Evolutionary conservation across 1,139 yeast genomes (phyloP).

Genomic region (Wickerhamomyces sp.): DNA sequence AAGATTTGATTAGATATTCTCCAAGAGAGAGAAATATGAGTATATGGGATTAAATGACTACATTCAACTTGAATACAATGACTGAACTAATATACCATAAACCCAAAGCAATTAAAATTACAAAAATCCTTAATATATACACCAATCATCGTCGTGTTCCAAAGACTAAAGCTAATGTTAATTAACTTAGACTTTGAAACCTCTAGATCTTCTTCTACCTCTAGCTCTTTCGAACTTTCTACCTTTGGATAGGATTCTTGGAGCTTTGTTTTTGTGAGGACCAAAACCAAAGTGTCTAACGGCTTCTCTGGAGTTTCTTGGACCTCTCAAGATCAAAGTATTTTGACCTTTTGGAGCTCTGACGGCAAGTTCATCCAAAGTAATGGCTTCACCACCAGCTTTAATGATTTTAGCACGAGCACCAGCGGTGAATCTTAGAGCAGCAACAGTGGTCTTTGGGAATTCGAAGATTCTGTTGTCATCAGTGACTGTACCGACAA

Average conservation of each 20-base stretch:
- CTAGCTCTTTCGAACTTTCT: constrained; percentile 99
- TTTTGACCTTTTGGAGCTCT: constrained; percentile 99
- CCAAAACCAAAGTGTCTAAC: constrained; percentile 99
- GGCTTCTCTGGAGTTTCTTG: constrained; percentile 98
- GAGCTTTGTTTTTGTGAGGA: constrained; percentile 99
- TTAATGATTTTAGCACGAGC: constrained; percentile 96
- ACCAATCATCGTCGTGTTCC: constrained; percentile 17
- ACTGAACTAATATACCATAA: constrained; percentile 15
- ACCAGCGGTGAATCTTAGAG: constrained; percentile 98
- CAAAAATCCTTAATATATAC: constrained; percentile 15
- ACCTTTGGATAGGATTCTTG: constrained; percentile 95
- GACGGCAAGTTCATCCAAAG: constrained; percentile 97
- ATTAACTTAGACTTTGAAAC: constrained; percentile 94
- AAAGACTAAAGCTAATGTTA: constrained; percentile 9
- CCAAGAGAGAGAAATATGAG: constrained; percentile 5
- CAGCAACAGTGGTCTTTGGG: constrained; percentile 98
- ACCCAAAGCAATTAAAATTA: constrained; percentile 16
- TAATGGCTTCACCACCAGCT: constrained; percentile 99
- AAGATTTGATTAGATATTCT: constrained; percentile 4
- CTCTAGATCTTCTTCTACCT: constrained; percentile 99
- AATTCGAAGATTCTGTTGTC: constrained; percentile 90
- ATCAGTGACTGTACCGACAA: constrained; percentile 99
- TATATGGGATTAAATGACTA: constrained; percentile 12
- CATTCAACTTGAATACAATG: constrained; percentile 8
- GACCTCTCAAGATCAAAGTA: constrained; percentile 97